Base-by-base conservation (phyloP, 345 rosid genomes). In the Xanthoceras sorbifolium region DNA sequence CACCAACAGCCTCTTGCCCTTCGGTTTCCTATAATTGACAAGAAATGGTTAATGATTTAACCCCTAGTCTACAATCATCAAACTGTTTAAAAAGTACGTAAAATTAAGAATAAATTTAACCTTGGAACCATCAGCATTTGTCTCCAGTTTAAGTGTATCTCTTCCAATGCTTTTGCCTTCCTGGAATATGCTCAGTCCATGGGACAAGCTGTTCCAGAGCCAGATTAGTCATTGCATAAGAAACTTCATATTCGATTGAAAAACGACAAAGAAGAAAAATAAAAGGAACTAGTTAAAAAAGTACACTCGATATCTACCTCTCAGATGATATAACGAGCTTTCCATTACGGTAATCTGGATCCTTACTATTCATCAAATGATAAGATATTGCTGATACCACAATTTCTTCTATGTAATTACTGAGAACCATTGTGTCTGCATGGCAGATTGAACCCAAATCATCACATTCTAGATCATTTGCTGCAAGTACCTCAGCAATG, bases 311-410 rank as follows among this genome's bases (percentile, higher is more conserved):
- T 32, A 64, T 22, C 64, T 76, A 90, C 99, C 99, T 93, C 83
- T 88, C 74, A 68, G 97, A 88, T 73, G 99, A 90, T 84, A 97
- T 94, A 67, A 94, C 87, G 74, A 97, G 97, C 88, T 92, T 97
- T 59, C 99, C 99, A 72, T 97, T 92, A 77, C 96, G 82, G 81
- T 97, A 97, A 80, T 94, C 98, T 0, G 94, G 97, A 74, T 88
- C 89, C 86, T 86, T 87, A 71, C 83, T 86, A 70, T 87, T 78
- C 89, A 87, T 90, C 82, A 97, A 86, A 83, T 97, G 98, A 83
- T 86, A 85, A 12, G 97, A 86, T 54, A 97, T 90, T 12, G 98
- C 99, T 5, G 97, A 96, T 36, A 90, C 79, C 69, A 92, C 97
- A 29, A 96, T 91, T 78, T 97, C 97, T 70, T 97, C 92, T 25